Evolutionary conservation across 306 rosid genomes (phyloP), one percentile per base, ranked within the genome.

Genomic region (Mucuna pruriens): DNA sequence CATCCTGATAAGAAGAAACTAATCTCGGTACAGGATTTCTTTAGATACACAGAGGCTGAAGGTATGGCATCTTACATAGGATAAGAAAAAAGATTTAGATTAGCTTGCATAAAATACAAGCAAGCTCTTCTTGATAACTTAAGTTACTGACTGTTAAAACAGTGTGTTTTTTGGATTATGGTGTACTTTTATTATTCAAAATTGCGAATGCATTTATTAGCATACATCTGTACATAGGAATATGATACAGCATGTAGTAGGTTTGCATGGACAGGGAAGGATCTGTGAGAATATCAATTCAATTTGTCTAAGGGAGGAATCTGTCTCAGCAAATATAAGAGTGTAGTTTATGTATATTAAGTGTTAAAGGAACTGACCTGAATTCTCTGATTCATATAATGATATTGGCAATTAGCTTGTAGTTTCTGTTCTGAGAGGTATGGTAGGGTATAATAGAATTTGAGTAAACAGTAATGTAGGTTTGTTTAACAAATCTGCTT

Each of bases 41-140:
- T 96, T 85, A 90, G 97, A 89, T 96, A 96, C 91, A 89, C 99
- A 25, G 98, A 94, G 81, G 77, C 98, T n/a, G 99, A 96, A 96
- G 99, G 99, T 96, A 86, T 61, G 88, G 11, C 61, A 65, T 78
- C 62, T 76, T 48, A 52, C 60, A 80, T 58, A 23, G 66, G 76
- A 12, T 55, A 64, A 31, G 19, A 25, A 9, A 34, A 61, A 17
- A 70, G 7, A 62, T 60, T 39, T 65, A 31, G 20, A 39, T 40
- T 80, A 85, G 66, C 82, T 79, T 84, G 61, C 75, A 48, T 71
- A 22, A 26, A 40, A 29, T 17, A 7, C 71, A 58, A 58, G 44
- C 72, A n/a, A 51, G 68, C 40, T 52, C 63, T 45, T 45, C 6
- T 55, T 71, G 36, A 17, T 31, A 44, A 44, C 60, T 31, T 74